A percentile compares a stretch with the other conserved stretches of the same genome.
These are phyloP conservation scores for Cymbidium sinense DNA, from an alignment of 106 monocot species.

Conservation along the genomic window DNA sequence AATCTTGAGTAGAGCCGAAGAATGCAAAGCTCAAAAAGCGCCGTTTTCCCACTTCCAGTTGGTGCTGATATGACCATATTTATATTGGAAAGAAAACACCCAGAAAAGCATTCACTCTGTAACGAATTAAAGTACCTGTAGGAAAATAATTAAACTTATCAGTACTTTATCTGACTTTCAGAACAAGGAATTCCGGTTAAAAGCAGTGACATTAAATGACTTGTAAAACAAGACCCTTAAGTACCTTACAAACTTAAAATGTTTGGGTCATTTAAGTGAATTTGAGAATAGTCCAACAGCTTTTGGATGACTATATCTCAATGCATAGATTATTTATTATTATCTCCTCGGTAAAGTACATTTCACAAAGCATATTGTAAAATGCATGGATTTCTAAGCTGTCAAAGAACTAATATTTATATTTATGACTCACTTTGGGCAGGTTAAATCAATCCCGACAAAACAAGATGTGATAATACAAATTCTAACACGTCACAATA, in stretches of 20 bases:
- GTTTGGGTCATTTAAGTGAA: not conserved
- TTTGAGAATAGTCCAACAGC: not conserved
- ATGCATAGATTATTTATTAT: not conserved
- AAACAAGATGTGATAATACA: not conserved
- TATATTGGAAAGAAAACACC: slow-evolving; percentile 71
- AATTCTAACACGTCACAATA: not conserved
- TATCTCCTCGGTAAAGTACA: not conserved
- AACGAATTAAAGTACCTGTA: slow-evolving; percentile 95
- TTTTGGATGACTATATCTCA: not conserved
- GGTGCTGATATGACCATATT: slow-evolving; percentile 99
- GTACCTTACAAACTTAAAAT: not conserved
- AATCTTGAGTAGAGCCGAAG: slow-evolving; percentile 81
- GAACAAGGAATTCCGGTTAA: not conserved
- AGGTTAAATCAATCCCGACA: not conserved
- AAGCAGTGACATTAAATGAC: not conserved
- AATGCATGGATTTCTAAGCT: not conserved
- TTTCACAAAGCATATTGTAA: slow-evolving; percentile 4
- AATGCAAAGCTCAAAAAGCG: slow-evolving; percentile 93
- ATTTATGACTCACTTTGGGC: not conserved
- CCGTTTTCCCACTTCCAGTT: slow-evolving; percentile 97
- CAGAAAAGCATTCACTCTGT: slow-evolving; percentile 88
- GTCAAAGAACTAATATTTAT: not conserved
- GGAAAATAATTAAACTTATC: not conserved
- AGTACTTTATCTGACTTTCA: not conserved
- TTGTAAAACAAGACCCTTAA: not conserved